phyloP scores from a whole-genome alignment of 768 basidiomycete genomes.

The Lentinula detonsa region DNA sequence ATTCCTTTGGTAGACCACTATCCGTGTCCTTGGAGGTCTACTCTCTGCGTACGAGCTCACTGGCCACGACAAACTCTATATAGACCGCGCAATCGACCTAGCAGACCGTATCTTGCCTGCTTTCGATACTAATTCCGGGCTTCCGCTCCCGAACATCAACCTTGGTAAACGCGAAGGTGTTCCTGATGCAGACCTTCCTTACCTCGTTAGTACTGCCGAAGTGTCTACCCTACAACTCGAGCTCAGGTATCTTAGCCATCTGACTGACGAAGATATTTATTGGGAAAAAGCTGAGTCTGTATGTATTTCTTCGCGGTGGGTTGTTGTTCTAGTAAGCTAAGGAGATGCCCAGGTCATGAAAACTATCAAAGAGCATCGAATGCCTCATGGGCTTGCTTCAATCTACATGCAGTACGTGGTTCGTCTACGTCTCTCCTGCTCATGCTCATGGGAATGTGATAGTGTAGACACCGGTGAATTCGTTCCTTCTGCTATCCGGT shows the following conservation, averaged over 20 bases:
- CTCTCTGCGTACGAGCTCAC: slow-evolving; percentile 83
- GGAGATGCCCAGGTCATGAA: slow-evolving; percentile 49
- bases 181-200: slow-evolving; percentile 50
- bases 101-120: slow-evolving; percentile 79
- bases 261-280: slow-evolving; percentile 74
- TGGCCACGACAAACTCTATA: slow-evolving; percentile 56
- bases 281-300: slow-evolving; percentile 81
- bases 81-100: slow-evolving; percentile 75
- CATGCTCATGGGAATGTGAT: neutral
- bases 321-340: neutral
- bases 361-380: slow-evolving; percentile 54
- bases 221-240: slow-evolving; percentile 88
- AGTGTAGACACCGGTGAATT: slow-evolving; percentile 34
- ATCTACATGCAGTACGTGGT: slow-evolving; percentile 75
- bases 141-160: slow-evolving; percentile 80
- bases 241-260: slow-evolving; percentile 76
- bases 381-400: slow-evolving; percentile 72
- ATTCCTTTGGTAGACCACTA: slow-evolving; percentile 62
- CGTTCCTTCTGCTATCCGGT: slow-evolving; percentile 67
- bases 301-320: slow-evolving; percentile 5
- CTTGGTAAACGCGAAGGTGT: slow-evolving; percentile 56
- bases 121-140: slow-evolving; percentile 77
- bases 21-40: slow-evolving; percentile 86
- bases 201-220: slow-evolving; percentile 76
- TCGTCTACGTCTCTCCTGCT: neutral